Conservation (phyloP, 176 grass and related monocot species). For the Triticum monococcum region DNA sequence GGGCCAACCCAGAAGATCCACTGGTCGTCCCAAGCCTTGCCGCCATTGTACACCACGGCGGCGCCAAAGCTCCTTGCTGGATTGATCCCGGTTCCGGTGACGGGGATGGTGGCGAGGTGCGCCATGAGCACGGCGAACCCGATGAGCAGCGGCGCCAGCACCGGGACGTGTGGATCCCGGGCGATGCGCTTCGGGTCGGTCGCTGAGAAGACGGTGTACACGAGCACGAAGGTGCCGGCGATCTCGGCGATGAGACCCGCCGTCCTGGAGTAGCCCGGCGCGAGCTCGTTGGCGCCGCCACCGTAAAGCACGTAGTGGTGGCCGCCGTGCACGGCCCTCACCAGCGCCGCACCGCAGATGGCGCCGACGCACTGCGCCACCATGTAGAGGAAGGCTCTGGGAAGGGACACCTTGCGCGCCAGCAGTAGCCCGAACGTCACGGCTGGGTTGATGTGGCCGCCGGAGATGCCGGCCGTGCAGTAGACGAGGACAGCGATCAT, state of each 20-base stretch:
- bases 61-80: not conserved
- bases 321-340: not conserved
- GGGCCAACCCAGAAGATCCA: not conserved
- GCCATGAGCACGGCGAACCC: not conserved
- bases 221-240: not conserved
- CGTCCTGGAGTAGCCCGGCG: not conserved
- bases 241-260: not conserved
- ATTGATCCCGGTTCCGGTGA: not conserved
- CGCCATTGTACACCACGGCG: not conserved
- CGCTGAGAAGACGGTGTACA: not conserved
- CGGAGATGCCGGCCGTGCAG: slow-evolving; percentile 94
- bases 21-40: not conserved
- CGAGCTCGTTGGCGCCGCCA: slow-evolving; percentile 60
- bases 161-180: not conserved
- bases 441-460: slow-evolving; percentile 89
- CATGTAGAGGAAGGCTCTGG: slow-evolving; percentile 21
- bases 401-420: slow-evolving; percentile 72
- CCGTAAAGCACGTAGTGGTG: slow-evolving; percentile 26
- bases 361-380: slow-evolving; percentile 25
- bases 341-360: slow-evolving; percentile 15
- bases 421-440: slow-evolving; percentile 86
- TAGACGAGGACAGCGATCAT: slow-evolving; percentile 98
- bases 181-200: not conserved
- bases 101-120: not conserved
- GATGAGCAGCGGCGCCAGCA: not conserved